Base-by-base conservation (phyloP, 768 basidiomycete species). In the Kwoniella europaea region DNA sequence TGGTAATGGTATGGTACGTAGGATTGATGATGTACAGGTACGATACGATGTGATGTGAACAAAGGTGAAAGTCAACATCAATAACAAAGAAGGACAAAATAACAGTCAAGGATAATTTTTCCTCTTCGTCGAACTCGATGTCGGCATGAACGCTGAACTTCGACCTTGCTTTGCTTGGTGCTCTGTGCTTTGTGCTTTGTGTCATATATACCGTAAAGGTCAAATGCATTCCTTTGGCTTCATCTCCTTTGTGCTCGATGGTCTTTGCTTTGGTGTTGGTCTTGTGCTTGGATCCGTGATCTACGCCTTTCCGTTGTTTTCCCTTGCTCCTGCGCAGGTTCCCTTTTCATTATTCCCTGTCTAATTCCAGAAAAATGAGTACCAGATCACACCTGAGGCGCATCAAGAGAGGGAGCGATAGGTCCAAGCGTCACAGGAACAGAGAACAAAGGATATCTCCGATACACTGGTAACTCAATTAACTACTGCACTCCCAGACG, bases 401-500 rank as follows among this genome's bases (percentile, higher is more conserved):
- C 46, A 15, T 15, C 46, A 50, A 50, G 46, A 50, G 46, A 50
- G 46, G 46, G 15, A 50, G 6, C 0, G 46, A 16, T 18, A 4
- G 46, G 18, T 50, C 46, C 46, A 18, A 16, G 46, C 46, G 46
- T 50, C 46, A 50, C 46, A 50, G 46, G 46, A 50, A 50, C 46
- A 50, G 18, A 50, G 46, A 50, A 50, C 46, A 50, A 50, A 50
- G 4, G 46, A 53, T 44, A 63, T 63, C 16, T 46, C 62, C 44
- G 67, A 61, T 2, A 52, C 50, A 22, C 35, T 35, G 6, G 35
- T 35, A 35, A 35, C 35, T 35, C 35, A 35, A 35, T 35, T 35
- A 35, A 35, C 35, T 35, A 35, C 35, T 35, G 35, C 35, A 35
- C 22, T 20, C 54, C 60, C 53, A 59, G 67, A 59, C 67, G 67